Percentiles rank a stretch among this genome's conserved stretches.
Evolutionary conservation across 129 eudicot species (phyloP).

Genomic region (Escallonia rubra): DNA sequence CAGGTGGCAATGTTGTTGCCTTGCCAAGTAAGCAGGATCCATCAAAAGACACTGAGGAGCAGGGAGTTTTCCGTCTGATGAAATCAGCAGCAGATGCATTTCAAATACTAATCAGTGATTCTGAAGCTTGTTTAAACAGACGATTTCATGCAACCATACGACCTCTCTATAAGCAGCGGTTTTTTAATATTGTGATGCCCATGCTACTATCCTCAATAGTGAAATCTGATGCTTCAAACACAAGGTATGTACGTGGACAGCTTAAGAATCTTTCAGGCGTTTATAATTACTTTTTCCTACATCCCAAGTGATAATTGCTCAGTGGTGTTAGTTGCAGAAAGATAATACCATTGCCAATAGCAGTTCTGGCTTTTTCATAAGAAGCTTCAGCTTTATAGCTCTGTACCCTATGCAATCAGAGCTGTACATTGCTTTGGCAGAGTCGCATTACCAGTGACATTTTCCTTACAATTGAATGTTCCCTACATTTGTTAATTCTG

Average conservation of each 20-base stretch:
- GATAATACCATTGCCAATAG: too few species aligned
- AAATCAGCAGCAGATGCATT: slow-evolving; percentile 81
- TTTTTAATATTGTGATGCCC: slow-evolving; percentile 69
- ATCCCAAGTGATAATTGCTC: too few species aligned
- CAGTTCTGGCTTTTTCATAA: too few species aligned
- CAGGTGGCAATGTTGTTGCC: slow-evolving; percentile 14
- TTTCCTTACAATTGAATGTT: too few species aligned
- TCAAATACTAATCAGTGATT: slow-evolving; percentile 70
- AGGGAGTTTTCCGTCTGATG: slow-evolving; percentile 26
- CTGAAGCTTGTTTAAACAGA: slow-evolving; percentile 73
- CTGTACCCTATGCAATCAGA: too few species aligned
- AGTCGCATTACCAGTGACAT: too few species aligned
- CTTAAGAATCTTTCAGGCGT: too few species aligned
- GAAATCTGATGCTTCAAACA: slow-evolving; percentile 43
- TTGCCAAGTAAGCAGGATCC: slow-evolving; percentile 17
- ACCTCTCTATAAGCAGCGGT: slow-evolving; percentile 87
- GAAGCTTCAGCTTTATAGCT: too few species aligned
- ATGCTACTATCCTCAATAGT: slow-evolving; percentile 41
- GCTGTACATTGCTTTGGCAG: too few species aligned
- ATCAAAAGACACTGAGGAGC: slow-evolving; percentile 21
- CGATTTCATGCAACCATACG: slow-evolving; percentile 58
- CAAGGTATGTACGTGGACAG: slow-evolving; percentile 33
- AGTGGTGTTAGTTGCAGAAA: too few species aligned
- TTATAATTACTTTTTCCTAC: too few species aligned
- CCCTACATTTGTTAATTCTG: too few species aligned